Evolutionary conservation across 2,329 filamentous ascomycete genomes (phyloP), one percentile per base, ranked within the genome.

Genomic region (Alternaria postmessia): DNA sequence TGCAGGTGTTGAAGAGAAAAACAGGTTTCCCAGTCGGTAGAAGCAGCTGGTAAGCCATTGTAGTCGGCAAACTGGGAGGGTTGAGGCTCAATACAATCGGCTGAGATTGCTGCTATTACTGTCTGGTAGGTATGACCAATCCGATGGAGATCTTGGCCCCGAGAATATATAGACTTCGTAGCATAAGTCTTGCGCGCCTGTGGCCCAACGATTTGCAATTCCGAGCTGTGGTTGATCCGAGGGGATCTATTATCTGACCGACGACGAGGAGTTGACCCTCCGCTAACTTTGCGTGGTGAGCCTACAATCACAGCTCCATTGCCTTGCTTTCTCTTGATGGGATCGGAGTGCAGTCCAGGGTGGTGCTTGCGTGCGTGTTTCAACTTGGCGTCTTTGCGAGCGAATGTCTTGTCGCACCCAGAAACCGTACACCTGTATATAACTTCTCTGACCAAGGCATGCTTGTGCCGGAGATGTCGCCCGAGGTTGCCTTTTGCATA

Each of bases 321-420:
- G 32, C 14, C 32, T 36, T 16, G 54, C n/a, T 39, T 53, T 24
- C 55, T 54, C 41, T 48, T 39, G 7, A 49, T 38, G 1, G 61
- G 46, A 2, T 54, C 47, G 9, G 48, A 22, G 20, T 48, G 18
- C 5, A 66, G 20, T 16, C 57, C 54, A 7, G 61, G 56, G 41
- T 67, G 63, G 5, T 57, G 49, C 9, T 55, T 56, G 16, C 59
- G 55, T 18, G 52, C 54, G 39, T 67, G 65, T 28, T 66, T 66
- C 28, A 59, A 46, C 14, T 51, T 44, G 20, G 63, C 65, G 18
- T 67, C 65, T 36, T 49, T 36, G 20, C 63, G 56, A 8, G 56
- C 51, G 24, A 59, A 67, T 4, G 24, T 18, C 7, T 34, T 54
- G n/a, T 24, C 22, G 47, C 65, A 65, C 20, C 55, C 53, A 9